Percentiles rank a stretch among this genome's conserved stretches.
Evolutionary conservation across 202 grass and related monocot species (phyloP).

Genomic region (Tripidium arundinaceum): DNA sequence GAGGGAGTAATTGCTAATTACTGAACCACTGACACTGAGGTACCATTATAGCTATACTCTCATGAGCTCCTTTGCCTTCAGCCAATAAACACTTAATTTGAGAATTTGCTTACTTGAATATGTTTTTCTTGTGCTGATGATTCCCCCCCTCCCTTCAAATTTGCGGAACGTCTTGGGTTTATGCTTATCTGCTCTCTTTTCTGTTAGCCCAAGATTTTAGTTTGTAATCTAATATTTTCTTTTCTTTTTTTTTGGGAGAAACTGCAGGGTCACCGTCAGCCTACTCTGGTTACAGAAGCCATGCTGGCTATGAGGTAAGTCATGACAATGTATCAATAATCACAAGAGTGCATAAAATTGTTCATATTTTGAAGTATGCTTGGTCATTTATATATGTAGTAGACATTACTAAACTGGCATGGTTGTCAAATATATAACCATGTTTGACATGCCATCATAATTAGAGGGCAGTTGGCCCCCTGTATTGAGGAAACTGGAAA

Average conservation of each 20-base stretch:
- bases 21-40: neutral
- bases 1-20: neutral
- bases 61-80: neutral
- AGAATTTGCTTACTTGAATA: neutral
- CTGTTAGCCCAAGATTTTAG: neutral
- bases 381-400: neutral
- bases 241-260: conserved; percentile 27
- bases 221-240: neutral
- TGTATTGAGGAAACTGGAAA: neutral
- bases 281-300: conserved; percentile 37
- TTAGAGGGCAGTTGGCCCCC: neutral
- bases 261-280: neutral
- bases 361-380: neutral
- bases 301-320: conserved; percentile 33
- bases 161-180: neutral
- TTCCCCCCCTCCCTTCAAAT: neutral
- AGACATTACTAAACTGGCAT: conserved; percentile 6
- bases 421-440: neutral
- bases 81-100: neutral
- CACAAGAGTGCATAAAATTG: neutral
- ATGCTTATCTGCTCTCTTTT: neutral
- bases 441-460: neutral
- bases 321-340: neutral
- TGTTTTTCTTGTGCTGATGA: neutral
- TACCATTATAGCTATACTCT: neutral